Conservation (phyloP, 1,284 basidiomycete species). For the Pseudomicrostroma phylloplanum region DNA sequence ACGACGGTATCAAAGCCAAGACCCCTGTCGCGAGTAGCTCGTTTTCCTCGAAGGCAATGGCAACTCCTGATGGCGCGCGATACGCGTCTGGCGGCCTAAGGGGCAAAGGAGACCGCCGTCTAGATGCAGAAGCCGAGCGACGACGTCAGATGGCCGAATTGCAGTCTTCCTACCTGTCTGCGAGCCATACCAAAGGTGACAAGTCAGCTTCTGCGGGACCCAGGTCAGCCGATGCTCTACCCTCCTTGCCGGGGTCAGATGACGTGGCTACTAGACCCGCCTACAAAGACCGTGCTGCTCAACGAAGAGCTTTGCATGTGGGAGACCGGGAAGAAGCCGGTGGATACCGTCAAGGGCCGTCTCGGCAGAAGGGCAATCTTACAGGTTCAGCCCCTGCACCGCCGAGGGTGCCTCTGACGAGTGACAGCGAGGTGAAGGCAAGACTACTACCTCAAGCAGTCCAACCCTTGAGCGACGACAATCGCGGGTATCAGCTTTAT, state of each 20-base stretch:
- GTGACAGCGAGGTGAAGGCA: not conserved
- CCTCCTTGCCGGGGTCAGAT: not conserved
- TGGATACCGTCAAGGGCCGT: too few species aligned
- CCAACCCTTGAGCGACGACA: not conserved
- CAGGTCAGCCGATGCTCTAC: not conserved
- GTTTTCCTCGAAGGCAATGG: not conserved
- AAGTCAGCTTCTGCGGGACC: not conserved
- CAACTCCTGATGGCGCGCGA: not conserved
- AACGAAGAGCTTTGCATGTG: not conserved
- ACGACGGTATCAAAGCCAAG: too few species aligned
- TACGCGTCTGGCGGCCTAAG: not conserved
- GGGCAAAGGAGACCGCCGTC: not conserved
- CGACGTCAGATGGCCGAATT: constrained; percentile 1
- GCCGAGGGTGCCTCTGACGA: not conserved
- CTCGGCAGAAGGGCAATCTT: not conserved
- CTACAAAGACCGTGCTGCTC: constrained; percentile 1
- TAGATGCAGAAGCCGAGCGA: not conserved
- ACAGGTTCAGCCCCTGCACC: not conserved
- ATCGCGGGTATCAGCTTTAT: not conserved
- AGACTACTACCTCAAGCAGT: not conserved
- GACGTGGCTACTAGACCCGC: not conserved
- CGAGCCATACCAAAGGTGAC: not conserved
- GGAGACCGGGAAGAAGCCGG: not conserved
- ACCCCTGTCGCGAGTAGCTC: not conserved
- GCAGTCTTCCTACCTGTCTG: constrained; percentile 3